Percentiles rank a stretch among this genome's conserved stretches.
Conservation (phyloP, 2,329 filamentous ascomycete species). For the Xenosphaeropsis pyriputrescens region DNA sequence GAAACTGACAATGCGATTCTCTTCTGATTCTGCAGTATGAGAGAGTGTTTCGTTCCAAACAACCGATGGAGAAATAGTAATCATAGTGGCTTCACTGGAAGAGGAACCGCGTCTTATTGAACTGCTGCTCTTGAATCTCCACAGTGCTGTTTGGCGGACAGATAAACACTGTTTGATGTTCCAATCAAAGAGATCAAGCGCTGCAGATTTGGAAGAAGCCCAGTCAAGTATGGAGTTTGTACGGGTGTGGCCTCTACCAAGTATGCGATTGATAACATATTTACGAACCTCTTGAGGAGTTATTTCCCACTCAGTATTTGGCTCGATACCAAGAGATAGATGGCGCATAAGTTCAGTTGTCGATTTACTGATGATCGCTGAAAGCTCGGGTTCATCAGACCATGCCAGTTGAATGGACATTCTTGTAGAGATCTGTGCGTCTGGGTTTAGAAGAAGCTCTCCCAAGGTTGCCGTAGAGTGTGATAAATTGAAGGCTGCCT, state of each 20-base stretch:
- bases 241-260: not conserved
- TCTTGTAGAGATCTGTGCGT: slow-evolving; percentile 14
- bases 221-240: not conserved
- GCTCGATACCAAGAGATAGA: slow-evolving; percentile 17
- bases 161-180: slow-evolving; percentile 7
- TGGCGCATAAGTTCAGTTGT: slow-evolving; percentile 19
- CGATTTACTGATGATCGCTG: slow-evolving; percentile 14
- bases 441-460: slow-evolving; percentile 18
- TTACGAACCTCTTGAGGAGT: slow-evolving; percentile 16
- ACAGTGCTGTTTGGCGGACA: slow-evolving; percentile 4
- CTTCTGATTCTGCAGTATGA: not conserved
- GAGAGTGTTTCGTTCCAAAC: slow-evolving; percentile 3
- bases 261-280: slow-evolving; percentile 4
- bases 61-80: not conserved
- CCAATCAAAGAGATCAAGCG: not conserved
- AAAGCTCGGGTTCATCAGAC: slow-evolving; percentile 12
- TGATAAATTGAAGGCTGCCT: slow-evolving; percentile 13
- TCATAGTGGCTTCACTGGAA: slow-evolving; percentile 8
- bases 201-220: not conserved
- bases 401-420: slow-evolving; percentile 20
- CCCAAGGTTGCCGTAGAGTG: slow-evolving; percentile 17
- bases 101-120: slow-evolving; percentile 2
- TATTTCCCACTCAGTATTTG: slow-evolving; percentile 18
- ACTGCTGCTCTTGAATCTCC: not conserved
- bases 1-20: not conserved